These are phyloP conservation scores for Eimeria maxima DNA, from an alignment of 169 alveolate species.

Conservation along the genomic window DNA sequence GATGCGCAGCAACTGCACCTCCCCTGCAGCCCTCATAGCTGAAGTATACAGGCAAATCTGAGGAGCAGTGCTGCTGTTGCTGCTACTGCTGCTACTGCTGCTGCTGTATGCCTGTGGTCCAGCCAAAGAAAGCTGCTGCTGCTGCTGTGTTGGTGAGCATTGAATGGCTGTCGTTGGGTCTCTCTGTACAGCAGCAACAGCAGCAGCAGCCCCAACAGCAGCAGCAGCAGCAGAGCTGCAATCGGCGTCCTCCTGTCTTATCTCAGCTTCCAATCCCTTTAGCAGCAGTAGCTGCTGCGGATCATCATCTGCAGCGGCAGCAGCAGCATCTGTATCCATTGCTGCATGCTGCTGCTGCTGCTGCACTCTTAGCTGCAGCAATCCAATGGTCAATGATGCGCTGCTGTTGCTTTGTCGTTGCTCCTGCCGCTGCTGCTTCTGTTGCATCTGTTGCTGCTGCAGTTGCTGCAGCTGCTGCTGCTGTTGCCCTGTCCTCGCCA, in stretches of 20 bases:
- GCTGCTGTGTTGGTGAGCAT: background rate
- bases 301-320: conserved; percentile 2
- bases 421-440: conserved; percentile 39
- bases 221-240: background rate
- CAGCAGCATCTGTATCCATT: background rate
- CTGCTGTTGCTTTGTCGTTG: conserved; percentile 6
- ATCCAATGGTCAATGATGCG: background rate
- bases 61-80: conserved; percentile 14
- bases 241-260: conserved; percentile 28
- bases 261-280: conserved; percentile 47
- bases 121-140: background rate
- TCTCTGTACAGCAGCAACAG: background rate
- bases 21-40: conserved; percentile 57
- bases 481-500: conserved; percentile 18
- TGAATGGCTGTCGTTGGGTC: background rate
- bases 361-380: conserved; percentile 57
- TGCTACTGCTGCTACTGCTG: conserved; percentile 48
- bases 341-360: background rate
- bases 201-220: conserved; percentile 54
- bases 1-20: conserved; percentile 17
- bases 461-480: conserved; percentile 29
- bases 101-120: background rate
- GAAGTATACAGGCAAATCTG: conserved; percentile 50
- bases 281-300: conserved; percentile 16
- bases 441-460: background rate